phyloP scores from a whole-genome alignment of 306 rosid species.

The Trifolium dubium region DNA sequence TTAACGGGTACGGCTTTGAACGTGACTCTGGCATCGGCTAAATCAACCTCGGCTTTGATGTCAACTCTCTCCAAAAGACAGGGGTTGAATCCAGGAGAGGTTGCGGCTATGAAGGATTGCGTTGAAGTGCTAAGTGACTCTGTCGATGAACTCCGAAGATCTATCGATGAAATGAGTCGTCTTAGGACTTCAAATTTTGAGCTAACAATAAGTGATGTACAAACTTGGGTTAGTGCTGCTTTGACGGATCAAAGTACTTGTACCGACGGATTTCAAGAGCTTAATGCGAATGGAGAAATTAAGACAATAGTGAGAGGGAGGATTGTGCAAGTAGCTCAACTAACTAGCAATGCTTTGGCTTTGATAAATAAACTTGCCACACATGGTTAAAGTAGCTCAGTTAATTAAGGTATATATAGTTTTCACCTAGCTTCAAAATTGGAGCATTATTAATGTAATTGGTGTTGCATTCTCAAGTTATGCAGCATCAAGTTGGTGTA shows the following conservation, averaged over 20 bases:
- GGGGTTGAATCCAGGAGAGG: slow-evolving; percentile 51
- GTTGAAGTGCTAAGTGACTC: slow-evolving; percentile 67
- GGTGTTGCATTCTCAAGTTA: background rate
- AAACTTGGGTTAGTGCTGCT: slow-evolving; percentile 86
- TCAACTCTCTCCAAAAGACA: slow-evolving; percentile 40
- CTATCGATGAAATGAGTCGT: slow-evolving; percentile 59
- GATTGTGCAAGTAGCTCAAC: slow-evolving; percentile 53
- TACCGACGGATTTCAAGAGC: slow-evolving; percentile 63
- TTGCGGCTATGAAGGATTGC: slow-evolving; percentile 71
- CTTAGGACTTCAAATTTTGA: slow-evolving; percentile 42
- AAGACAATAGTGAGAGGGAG: slow-evolving; percentile 47
- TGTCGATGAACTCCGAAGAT: slow-evolving; percentile 57
- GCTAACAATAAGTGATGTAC: slow-evolving; percentile 56
- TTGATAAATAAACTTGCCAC: slow-evolving; percentile 63
- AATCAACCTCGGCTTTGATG: slow-evolving; percentile 51
- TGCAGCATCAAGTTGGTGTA: background rate
- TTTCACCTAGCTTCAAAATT: background rate
- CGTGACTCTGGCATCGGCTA: slow-evolving; percentile 61
- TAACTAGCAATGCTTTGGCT: slow-evolving; percentile 87
- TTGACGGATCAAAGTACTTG: slow-evolving; percentile 75
- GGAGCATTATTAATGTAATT: background rate
- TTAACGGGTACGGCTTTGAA: slow-evolving; percentile 63
- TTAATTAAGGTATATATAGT: background rate
- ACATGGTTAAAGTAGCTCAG: slow-evolving; percentile 6
- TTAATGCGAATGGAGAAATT: slow-evolving; percentile 29